phyloP scores from a whole-genome alignment of 2,329 filamentous ascomycete genomes.

The Dothideomycetidae sp. region DNA sequence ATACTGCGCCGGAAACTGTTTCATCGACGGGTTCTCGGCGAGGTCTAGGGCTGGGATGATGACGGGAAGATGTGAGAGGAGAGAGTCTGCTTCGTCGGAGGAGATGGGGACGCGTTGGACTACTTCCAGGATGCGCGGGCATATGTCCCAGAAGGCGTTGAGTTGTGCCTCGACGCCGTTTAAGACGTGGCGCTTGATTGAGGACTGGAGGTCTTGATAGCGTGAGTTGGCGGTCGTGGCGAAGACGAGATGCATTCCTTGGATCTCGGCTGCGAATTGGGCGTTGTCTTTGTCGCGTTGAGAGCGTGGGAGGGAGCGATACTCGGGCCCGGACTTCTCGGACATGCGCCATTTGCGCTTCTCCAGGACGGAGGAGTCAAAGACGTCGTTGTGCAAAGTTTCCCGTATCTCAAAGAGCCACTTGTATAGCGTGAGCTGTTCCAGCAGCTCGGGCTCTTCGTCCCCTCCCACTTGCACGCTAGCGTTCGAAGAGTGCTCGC shows the following conservation, averaged over 20 bases:
- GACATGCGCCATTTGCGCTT: conserved; percentile 1
- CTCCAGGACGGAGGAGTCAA: conserved; percentile 43
- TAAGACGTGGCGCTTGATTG: conserved; percentile 72
- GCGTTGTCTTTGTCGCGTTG: conserved; percentile 5
- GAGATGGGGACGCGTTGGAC: conserved; percentile 59
- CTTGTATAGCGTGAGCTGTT: conserved; percentile 87
- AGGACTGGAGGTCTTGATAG: conserved; percentile 58
- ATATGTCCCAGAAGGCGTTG: conserved; percentile 95
- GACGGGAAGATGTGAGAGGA: conserved; percentile 47
- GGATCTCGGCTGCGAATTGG: conserved; percentile 12
- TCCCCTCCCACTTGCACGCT: conserved; percentile 72
- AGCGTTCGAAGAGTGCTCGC: conserved; percentile 42
- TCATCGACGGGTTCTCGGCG: conserved; percentile 73
- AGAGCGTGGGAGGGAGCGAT: conserved; percentile 2
- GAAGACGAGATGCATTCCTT: conserved; percentile 55
- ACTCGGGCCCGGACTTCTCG: conserved; percentile 5
- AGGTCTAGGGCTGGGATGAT: conserved; percentile 67
- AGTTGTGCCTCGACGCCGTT: conserved; percentile 84
- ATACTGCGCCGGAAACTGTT: conserved; percentile 73
- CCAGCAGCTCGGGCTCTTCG: conserved; percentile 81
- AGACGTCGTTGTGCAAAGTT: conserved; percentile 67
- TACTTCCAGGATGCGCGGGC: conserved; percentile 62
- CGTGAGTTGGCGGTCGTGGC: conserved; percentile 59
- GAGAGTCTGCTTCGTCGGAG: conserved; percentile 22
- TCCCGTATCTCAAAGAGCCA: conserved; percentile 97